Base-by-base conservation (phyloP, 306 rosid species). In the Gleditsia sinensis region DNA sequence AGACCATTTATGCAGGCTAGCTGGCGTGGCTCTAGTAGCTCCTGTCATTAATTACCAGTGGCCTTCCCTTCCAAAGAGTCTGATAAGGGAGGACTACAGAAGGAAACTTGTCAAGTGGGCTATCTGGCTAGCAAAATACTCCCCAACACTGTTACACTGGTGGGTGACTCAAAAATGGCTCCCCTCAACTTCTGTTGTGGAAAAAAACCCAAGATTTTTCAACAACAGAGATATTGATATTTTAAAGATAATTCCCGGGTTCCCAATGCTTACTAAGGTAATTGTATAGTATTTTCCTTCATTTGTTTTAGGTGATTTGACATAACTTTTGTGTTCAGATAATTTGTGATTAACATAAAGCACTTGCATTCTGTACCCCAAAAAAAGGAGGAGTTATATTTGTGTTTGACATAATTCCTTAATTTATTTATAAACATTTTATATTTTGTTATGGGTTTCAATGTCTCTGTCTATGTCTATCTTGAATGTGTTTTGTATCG, bases 181-280 rank as follows among this genome's bases (percentile, higher is more conserved):
- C 64, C 98, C 98, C 79, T 88, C 98, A 66, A 85, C 89, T 87
- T 88, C 97, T 74, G 96, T 87, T 69, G 67, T 88, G 73, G 92
- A 89, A 75, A 84, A 81, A 79, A 91, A 85, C 58, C 92, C 96
- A 0, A 75, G 85, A 17, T 87, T 89, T 74, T 94, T 94, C 88
- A 94, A 90, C 88, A 71, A 27, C 48, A 83, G 84, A 81, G 98
- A 94, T 55, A 78, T 91, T 8, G 96, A 94, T n/a, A 86, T 80
- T 67, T 82, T 94, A 53, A 75, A 85, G 82, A 81, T 64, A 16
- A 84, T 81, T n/a, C 90, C 89, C 0, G 98, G 98, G 20, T 94
- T 94, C 78, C 98, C 97, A 5, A 94, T 91, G 98, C 90, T 91
- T 45, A 83, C 92, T 61, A 86, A 85, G 98, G 98, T 87, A 83